Evolutionary conservation across 2,329 filamentous ascomycete genomes (phyloP).

Genomic region (Botrytis cinerea): DNA sequence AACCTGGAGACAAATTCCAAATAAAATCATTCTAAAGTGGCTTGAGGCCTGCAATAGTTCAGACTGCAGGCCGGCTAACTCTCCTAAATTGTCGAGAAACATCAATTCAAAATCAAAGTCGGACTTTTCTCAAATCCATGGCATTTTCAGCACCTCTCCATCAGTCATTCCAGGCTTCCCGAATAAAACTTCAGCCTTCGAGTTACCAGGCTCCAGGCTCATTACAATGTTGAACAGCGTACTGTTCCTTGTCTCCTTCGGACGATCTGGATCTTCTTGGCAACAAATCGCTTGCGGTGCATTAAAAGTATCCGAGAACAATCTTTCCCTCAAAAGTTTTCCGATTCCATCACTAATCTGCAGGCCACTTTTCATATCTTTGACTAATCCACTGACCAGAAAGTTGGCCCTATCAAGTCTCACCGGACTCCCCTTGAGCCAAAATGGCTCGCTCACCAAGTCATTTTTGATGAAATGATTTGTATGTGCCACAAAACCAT

Average conservation of each 20-base stretch:
- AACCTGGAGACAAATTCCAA: background rate
- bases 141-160: constrained; percentile 1
- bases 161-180: background rate
- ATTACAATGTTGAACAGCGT: constrained; percentile 42
- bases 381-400: constrained; percentile 30
- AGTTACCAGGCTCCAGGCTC: background rate
- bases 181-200: constrained; percentile 10
- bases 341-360: background rate
- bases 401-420: constrained; percentile 37
- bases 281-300: constrained; percentile 44
- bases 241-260: constrained; percentile 39
- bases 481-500: constrained; percentile 37
- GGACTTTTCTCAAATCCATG: background rate
- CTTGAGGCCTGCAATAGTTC: background rate
- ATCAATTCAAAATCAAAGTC: too few relatives aligned
- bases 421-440: constrained; percentile 42
- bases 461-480: constrained; percentile 41
- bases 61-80: background rate
- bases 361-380: background rate
- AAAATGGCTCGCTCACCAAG: constrained; percentile 41
- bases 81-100: too few relatives aligned
- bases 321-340: constrained; percentile 36
- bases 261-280: constrained; percentile 37
- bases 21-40: background rate
- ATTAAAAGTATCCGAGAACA: constrained; percentile 45